Evolutionary conservation across 306 rosid genomes (phyloP), one percentile per base, ranked within the genome.

Genomic region (Corylus heterophylla): DNA sequence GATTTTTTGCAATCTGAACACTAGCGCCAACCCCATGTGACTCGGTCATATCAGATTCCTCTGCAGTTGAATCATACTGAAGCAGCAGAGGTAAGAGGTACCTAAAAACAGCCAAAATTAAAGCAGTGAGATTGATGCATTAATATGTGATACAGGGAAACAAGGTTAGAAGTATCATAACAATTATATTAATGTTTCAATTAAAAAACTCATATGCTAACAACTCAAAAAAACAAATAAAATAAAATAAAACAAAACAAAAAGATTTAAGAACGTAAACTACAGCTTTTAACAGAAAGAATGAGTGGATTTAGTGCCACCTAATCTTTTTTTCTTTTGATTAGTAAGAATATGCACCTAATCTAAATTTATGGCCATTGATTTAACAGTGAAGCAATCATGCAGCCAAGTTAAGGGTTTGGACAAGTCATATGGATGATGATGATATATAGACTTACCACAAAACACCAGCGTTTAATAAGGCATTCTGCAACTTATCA

Each of bases 21-120:
- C 99, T 95, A 78, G 89, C 90, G 70, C 99, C 99, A 69, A 95
- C 98, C 70, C 98, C 99, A 77, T 90, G 98, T 52, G 99, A 93
- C 80, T 91, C 99, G 61, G 85, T 89, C 74, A 88, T 73, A 74
- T 84, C 91, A 69, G 98, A 87, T 82, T 95, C 99, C 67, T 90
- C 98, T 14, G 99, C 99, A 73, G 99, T 95, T 49, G 98, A 86
- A 83, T 95, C 99, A 77, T 89, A 95, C 85, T 93, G 99, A 89
- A 95, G 98, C 89, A 95, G 88, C 87, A 95, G 74, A 7, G 99
- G 99, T 81, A 95, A 83, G 80, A 95, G 97, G 90, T 84, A 95
- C 99, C 99, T 95, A 66, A 84, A 74, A 48, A 12, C 25, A 80
- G 80, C 83, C 80, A 74, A 67, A 58, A 62, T 61, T 59, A 18